These are phyloP conservation scores for Citropsis articulata DNA, from an alignment of 345 rosid species.

Conservation along the genomic window DNA sequence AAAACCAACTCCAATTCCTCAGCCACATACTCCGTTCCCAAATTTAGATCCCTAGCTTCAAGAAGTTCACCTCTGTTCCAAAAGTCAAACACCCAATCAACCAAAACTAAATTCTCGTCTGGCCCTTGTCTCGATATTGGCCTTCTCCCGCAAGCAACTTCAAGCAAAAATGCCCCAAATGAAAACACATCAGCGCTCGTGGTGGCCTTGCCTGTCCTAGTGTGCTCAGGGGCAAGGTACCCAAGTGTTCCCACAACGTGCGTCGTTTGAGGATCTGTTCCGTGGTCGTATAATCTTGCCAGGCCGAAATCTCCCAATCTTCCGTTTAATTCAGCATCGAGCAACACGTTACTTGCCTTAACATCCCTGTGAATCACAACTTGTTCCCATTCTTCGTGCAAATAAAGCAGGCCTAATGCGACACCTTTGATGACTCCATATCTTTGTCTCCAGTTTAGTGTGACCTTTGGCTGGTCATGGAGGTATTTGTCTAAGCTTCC, in stretches of 20 bases:
- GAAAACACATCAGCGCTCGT: slow-evolving; percentile 50
- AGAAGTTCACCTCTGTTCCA: slow-evolving; percentile 37
- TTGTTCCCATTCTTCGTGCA: slow-evolving; percentile 70
- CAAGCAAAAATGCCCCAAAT: slow-evolving; percentile 61
- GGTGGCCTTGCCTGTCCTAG: slow-evolving; percentile 51
- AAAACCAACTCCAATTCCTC: slow-evolving; percentile 52
- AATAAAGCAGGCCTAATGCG: slow-evolving; percentile 49
- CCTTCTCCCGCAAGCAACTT: slow-evolving; percentile 56
- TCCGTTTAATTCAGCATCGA: slow-evolving; percentile 53
- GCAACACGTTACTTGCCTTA: slow-evolving; percentile 60
- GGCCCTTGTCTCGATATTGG: slow-evolving; percentile 32
- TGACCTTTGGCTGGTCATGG: slow-evolving; percentile 35
- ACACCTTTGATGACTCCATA: slow-evolving; percentile 50
- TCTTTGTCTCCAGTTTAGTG: slow-evolving; percentile 54
- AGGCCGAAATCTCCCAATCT: slow-evolving; percentile 67
- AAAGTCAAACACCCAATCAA: slow-evolving; percentile 44
- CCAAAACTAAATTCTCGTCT: slow-evolving; percentile 28
- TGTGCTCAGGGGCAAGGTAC: slow-evolving; percentile 63
- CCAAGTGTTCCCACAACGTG: slow-evolving; percentile 56
- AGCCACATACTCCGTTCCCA: slow-evolving; percentile 31
- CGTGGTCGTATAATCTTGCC: slow-evolving; percentile 59
- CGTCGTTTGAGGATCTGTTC: slow-evolving; percentile 56
- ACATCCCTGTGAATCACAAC: slow-evolving; percentile 65
- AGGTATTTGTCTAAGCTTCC: slow-evolving; percentile 60
- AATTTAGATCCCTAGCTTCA: slow-evolving; percentile 39